Evolutionary conservation across 1,284 basidiomycete species (phyloP), one percentile per base, ranked within the genome.

Genomic region (Irpex rosettiformis): DNA sequence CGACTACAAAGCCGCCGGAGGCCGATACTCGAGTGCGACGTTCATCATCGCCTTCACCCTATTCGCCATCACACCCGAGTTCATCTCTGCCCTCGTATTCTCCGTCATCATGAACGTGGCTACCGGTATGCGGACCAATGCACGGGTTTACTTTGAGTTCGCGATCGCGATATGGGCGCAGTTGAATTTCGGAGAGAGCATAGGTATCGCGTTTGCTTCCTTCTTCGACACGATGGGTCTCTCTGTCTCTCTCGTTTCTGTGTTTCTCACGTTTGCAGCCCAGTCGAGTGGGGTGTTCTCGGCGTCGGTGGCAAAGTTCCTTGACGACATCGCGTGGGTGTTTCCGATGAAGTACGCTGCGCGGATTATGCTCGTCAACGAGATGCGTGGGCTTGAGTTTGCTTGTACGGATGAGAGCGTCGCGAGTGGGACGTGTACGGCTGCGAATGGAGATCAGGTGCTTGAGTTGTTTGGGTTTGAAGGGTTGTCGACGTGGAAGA

Each of bases 131-230:
- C 64, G 57, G 30, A 58, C 57, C 13, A 57, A 56, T 37, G 52
- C 62, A 11, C 54, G 60, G 27, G 63, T 63, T 21, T 63, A 55
- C 55, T 65, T 65, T 30, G 62, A 61, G 24, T 61, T 54, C 54
- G 49, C 55, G 1, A 22, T 62, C 13, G 53, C 45, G 11, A 54
- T 61, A 3, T 63, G 60, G 55, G 56, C 56, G 25, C 55, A 61
- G 42, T 43, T 63, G 28, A 63, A 53, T 52, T 62, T 62, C 33
- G 64, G 64, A 37, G 60, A 65, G 49, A 58, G 56, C 43, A 43
- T 60, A 33, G 59, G 61, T 21, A 61, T 61, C 29, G 57, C 57
- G 5, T 61, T 63, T 48, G 61, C 61, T 21, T 56, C 56, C 4
- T 61, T 59, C 56, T 58, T 60, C 51, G 56, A 58, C 53, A 62